These are phyloP conservation scores for Podospora conica DNA, from an alignment of 495 filamentous ascomycete species.

Conservation along the genomic window DNA sequence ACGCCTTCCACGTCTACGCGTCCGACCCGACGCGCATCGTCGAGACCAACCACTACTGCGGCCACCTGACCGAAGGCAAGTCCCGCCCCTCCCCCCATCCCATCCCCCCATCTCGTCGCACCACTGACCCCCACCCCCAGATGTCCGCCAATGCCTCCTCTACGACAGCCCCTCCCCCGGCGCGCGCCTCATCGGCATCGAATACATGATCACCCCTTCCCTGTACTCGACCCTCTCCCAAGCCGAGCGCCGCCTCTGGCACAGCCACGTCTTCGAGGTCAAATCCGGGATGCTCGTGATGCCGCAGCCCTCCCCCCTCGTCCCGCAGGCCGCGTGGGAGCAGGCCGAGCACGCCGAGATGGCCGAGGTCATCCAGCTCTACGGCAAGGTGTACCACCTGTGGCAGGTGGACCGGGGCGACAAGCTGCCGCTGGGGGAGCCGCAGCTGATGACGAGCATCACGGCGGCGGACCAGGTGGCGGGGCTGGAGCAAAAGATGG, in stretches of 20 bases:
- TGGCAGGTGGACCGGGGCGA: slow-evolving; percentile 87
- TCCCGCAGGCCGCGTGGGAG: slow-evolving; percentile 62
- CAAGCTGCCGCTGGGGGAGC: slow-evolving; percentile 63
- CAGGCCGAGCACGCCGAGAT: slow-evolving; percentile 73
- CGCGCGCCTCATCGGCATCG: slow-evolving; percentile 75
- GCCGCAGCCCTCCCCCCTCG: slow-evolving; percentile 53
- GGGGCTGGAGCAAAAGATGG: slow-evolving; percentile 53
- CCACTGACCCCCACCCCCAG: slow-evolving; percentile 5
- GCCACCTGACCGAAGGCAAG: slow-evolving; percentile 58
- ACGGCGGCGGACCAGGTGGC: slow-evolving; percentile 50
- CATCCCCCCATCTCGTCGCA: neutral
- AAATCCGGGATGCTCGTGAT: slow-evolving; percentile 82
- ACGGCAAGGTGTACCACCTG: slow-evolving; percentile 87
- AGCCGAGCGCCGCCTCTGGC: slow-evolving; percentile 70
- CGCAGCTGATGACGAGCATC: slow-evolving; percentile 74
- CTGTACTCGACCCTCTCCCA: slow-evolving; percentile 59
- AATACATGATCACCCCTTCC: slow-evolving; percentile 81
- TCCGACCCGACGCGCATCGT: slow-evolving; percentile 60
- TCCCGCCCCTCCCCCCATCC: neutral
- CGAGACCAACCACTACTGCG: slow-evolving; percentile 82
- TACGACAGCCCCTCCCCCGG: slow-evolving; percentile 63
- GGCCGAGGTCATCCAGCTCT: slow-evolving; percentile 61
- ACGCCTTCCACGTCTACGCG: slow-evolving; percentile 79
- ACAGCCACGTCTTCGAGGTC: slow-evolving; percentile 79
- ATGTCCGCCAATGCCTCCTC: slow-evolving; percentile 72